Base-by-base conservation (phyloP, 2,329 filamentous ascomycete genomes). In the Cladosporium sphaerospermum region DNA sequence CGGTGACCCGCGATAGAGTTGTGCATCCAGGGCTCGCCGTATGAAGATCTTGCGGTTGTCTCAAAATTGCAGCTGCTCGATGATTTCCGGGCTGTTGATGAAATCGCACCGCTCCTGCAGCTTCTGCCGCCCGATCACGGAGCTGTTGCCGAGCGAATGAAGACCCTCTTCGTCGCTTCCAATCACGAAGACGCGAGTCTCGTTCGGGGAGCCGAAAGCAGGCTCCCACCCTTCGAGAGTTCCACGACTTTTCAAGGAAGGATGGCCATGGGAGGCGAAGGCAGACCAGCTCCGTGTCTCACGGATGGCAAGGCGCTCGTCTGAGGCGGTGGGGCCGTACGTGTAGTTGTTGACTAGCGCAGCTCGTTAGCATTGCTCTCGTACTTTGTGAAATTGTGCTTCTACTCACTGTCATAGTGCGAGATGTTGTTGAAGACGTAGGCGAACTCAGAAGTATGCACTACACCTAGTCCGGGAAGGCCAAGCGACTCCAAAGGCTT, bases 371-470 rank as follows among this genome's bases (percentile, higher is more conserved):
- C 40, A 44, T 28, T 13, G 9, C n/a, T 3, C 2, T 39, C 11
- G 8, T 5, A 28, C 3, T 28, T 7, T 28, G 23, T 28, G 23
- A 28, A 28, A 9, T 28, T 13, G 1, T 16, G 9, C 2, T n/a
- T 13, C 10, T 3, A 62, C 48, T 51, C 44, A 51, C 48, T 60
- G 47, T 77, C 68, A 61, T 75, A 80, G 48, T 71, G 65, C 2
- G 72, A 56, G 3, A 63, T 45, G 28, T 61, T 62, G 23, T 58
- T 77, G 54, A 76, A 80, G 3, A 78, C 65, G 62, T 80, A 81
- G 4, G 75, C 73, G 23, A 80, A 74, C 48, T 81, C 78, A 0
- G 76, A 75, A 0, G 75, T 78, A 60, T 82, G 78, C 4, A 78
- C 68, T 0, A 73, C 66, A 28, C 78, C 78, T 4, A 75, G 59